Evolutionary conservation across 768 basidiomycete species (phyloP), one percentile per base, ranked within the genome.

Genomic region (Hemileccinum impolitum): DNA sequence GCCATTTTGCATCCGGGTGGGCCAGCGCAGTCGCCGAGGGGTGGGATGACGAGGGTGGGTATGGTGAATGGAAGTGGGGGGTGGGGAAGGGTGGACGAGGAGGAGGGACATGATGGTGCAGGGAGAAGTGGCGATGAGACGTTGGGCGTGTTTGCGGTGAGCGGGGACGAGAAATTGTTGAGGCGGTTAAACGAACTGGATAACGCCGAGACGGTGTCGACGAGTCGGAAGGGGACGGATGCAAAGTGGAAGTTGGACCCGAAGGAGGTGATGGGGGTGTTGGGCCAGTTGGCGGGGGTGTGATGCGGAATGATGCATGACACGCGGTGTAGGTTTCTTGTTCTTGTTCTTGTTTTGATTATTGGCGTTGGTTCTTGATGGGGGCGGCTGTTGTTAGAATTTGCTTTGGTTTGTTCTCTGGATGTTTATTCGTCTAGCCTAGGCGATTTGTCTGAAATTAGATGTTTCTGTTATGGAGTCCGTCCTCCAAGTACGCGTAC

Each of bases 161-260:
- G 86, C 45, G 76, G 79, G 42, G 90, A 93, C 65, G 88, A 92
- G 74, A 86, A 85, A 69, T 57, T 92, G 55, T 66, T 92, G 65
- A 76, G 83, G 56, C 70, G 89, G 59, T 60, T 92, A 70, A 87
- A 87, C 58, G n/a, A n/a, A n/a, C n/a, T n/a, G n/a, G n/a, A n/a
- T n/a, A n/a, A n/a, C n/a, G n/a, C n/a, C n/a, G n/a, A n/a, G n/a
- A n/a, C n/a, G n/a, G n/a, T n/a, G n/a, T n/a, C n/a, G n/a, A n/a
- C n/a, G 86, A 89, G 59, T 54, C 76, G 76, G 43, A 84, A 77
- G 65, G 85, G 84, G n/a, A 90, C 87, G 38, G 87, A 89, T 66
- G 89, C 85, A 40, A 80, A 75, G 69, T 91, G 90, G 89, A 74
- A 72, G 52, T 51, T 80, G 35, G 64, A 69, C 11, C 66, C 68